Conservation (phyloP, 73 alveolate genomes). For the Paramecium caudatum region DNA sequence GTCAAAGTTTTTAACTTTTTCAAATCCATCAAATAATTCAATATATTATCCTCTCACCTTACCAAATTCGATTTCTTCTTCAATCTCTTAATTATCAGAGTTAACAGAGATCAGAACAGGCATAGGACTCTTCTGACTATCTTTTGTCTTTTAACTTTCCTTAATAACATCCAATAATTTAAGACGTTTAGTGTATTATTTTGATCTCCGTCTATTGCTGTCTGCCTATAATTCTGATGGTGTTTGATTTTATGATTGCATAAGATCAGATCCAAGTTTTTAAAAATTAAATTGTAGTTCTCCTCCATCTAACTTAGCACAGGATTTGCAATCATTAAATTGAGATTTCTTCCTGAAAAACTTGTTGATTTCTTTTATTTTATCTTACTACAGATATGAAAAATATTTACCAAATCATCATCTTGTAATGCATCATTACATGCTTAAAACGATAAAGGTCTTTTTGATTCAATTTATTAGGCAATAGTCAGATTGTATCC, state of each 20-base stretch:
- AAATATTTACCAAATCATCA: background rate
- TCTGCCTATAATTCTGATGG: conserved; percentile 2
- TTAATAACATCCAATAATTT: background rate
- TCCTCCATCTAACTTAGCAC: background rate
- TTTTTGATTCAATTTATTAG: conserved; percentile 1
- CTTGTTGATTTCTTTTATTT: conserved; percentile 12
- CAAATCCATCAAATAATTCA: conserved; percentile 43
- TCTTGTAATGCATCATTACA: conserved; percentile 30
- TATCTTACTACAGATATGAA: background rate
- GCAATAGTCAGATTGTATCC: background rate
- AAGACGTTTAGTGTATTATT: background rate
- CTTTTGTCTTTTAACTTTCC: background rate
- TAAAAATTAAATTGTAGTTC: background rate
- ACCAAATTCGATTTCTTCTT: background rate
- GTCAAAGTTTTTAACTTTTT: conserved; percentile 42
- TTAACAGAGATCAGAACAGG: background rate
- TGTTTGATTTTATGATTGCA: background rate
- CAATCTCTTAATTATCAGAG: background rate
- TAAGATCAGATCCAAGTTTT: conserved; percentile 28
- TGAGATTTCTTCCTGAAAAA: background rate
- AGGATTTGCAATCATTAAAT: background rate
- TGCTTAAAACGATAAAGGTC: conserved; percentile 3
- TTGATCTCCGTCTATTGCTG: conserved; percentile 6
- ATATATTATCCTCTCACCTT: conserved; percentile 11
- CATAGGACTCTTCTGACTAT: background rate